A percentile compares a stretch with the other conserved stretches of the same genome.
Conservation (phyloP, 2,329 filamentous ascomycete genomes). For the Aspergillus felis region DNA sequence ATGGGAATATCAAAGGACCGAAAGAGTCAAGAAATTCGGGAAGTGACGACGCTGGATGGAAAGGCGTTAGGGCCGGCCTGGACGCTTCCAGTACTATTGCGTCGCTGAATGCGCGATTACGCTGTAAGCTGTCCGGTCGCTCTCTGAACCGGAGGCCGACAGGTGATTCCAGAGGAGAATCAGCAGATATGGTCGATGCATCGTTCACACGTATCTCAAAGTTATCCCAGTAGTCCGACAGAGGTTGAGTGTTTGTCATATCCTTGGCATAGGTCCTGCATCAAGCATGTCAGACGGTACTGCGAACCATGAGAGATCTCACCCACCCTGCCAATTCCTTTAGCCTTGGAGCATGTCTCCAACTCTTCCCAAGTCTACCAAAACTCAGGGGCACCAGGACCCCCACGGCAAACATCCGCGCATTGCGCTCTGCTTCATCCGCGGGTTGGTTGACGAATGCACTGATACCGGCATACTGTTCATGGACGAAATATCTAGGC, state of each 20-base stretch:
- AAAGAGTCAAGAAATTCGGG: slow-evolving; percentile 74
- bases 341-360: slow-evolving; percentile 77
- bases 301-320: not conserved
- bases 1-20: slow-evolving; percentile 85
- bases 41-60: slow-evolving; percentile 84
- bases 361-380: slow-evolving; percentile 79
- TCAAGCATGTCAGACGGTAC: slow-evolving; percentile 11
- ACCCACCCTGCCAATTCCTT: slow-evolving; percentile 68
- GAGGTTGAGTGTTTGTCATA: slow-evolving; percentile 55
- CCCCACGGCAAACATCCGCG: slow-evolving; percentile 88
- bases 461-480: slow-evolving; percentile 78
- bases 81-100: slow-evolving; percentile 38
- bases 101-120: slow-evolving; percentile 40
- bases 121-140: slow-evolving; percentile 24
- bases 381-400: slow-evolving; percentile 81
- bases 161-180: slow-evolving; percentile 53
- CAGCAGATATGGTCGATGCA: slow-evolving; percentile 29
- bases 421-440: slow-evolving; percentile 74
- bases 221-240: slow-evolving; percentile 77
- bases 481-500: slow-evolving; percentile 86
- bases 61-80: slow-evolving; percentile 63
- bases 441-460: slow-evolving; percentile 84
- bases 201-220: slow-evolving; percentile 37
- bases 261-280: slow-evolving; percentile 58
- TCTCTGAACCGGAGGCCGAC: slow-evolving; percentile 48